Percentiles rank a stretch among this genome's conserved stretches.
Conservation (phyloP, 345 rosid species). For the Populus nigra region DNA sequence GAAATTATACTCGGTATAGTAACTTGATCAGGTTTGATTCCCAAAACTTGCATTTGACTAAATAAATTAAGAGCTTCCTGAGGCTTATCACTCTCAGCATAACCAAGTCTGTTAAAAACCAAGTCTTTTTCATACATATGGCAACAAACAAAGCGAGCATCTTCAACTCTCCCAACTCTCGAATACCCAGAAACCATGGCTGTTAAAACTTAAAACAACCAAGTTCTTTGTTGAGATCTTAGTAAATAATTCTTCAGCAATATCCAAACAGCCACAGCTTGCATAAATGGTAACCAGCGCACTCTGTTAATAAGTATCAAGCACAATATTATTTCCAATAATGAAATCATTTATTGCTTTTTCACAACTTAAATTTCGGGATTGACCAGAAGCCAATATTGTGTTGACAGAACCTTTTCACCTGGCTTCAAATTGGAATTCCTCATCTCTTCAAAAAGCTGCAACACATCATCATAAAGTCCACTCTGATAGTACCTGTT, state of each 20-base stretch:
- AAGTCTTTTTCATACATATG: conserved; percentile 9
- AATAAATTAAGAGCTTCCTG: conserved; percentile 12
- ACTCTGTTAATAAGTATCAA: conserved; percentile 45
- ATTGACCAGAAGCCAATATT: conserved; percentile 48
- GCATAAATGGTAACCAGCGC: conserved; percentile 50
- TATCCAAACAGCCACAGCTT: conserved; percentile 45
- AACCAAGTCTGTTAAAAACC: conserved; percentile 12
- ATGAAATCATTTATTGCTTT: conserved; percentile 44
- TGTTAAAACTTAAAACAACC: conserved; percentile 42
- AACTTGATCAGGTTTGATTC: conserved; percentile 14
- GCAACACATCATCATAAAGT: conserved; percentile 44
- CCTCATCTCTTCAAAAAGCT: conserved; percentile 70
- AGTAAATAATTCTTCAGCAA: conserved; percentile 36
- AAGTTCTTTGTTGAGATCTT: conserved; percentile 35
- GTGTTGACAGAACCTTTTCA: conserved; percentile 51
- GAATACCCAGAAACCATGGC: conserved; percentile 56
- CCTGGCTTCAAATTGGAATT: conserved; percentile 45
- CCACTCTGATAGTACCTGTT: conserved; percentile 49
- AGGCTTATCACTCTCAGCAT: conserved; percentile 13
- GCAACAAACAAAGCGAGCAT: conserved; percentile 41
- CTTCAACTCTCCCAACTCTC: conserved; percentile 40
- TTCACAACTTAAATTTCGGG: conserved; percentile 43
- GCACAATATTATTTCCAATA: conserved; percentile 31
- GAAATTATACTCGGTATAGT: conserved; percentile 13
- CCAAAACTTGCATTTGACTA: conserved; percentile 8